Evolutionary conservation across 1,139 yeast species (phyloP), one percentile per base, ranked within the genome.

Genomic region (Saccharomycopsis hybrid): DNA sequence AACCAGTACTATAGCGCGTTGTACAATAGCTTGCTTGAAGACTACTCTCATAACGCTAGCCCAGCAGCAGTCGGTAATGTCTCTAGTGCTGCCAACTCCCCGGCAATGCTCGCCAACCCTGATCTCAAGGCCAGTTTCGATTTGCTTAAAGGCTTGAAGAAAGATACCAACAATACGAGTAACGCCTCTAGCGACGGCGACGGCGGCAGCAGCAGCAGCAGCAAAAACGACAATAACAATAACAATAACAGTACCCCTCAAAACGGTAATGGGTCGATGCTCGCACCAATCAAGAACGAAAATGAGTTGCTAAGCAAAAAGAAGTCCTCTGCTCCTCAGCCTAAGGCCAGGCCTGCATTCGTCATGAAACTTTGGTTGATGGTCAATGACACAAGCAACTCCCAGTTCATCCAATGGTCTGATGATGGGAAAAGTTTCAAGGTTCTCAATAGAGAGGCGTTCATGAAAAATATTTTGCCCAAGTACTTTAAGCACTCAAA

Each of bases 401-500:
- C 74, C 18, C 76, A 82, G 43, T 80, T 81, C 59, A 90, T 92
- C 42, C 73, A 81, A 46, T 92, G 98, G 98, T 74, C 80, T 59
- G 77, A 80, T 2, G 90, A 86, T 63, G 98, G 98, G 2, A 76
- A 80, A 55, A 78, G 94, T 3, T 88, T 92, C 62, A 83, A 86
- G 57, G 96, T 92, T 5, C 76, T 77, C 49, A 87, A 88, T 59
- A 75, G 96, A 49, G 97, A 92, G 62, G 80, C 78, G 53, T 90
- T 92, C 62, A 94, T 90, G 75, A 86, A 83, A 59, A 70, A 74
- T 48, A 85, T 92, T 32, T 71, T 92, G 53, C 97, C 97, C 7
- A 84, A 82, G 60, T 90, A 88, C 65, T 92, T 89, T 72, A 92
- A 92, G 65, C 98, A 92, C 66, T 85, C 87, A 58, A 90, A 92